Evolutionary conservation across 768 basidiomycete genomes (phyloP), one percentile per base, ranked within the genome.

Genomic region (Saitozyma podzolica): DNA sequence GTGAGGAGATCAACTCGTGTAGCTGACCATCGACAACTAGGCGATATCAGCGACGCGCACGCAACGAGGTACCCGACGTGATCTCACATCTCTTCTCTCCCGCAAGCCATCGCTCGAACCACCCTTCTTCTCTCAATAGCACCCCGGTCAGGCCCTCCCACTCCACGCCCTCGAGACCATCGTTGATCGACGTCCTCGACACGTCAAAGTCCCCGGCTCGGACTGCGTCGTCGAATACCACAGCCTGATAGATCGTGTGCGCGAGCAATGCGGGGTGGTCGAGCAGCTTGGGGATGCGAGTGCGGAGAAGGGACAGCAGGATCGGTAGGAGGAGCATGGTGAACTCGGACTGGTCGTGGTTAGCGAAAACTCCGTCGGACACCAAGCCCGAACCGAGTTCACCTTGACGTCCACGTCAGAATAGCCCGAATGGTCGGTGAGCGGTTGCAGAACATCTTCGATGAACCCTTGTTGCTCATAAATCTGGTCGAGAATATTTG

Each of bases 241-340:
- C 82, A 0, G 93, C 86, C 77, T 98, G 92, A 76, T 95, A 95
- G 53, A 98, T 89, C 0, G 93, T 97, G 73, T 99, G 95, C 1
- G 96, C 96, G 8, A 99, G 83, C 19, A 98, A 80, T 0, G 92
- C 86, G 0, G 96, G 90, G 67, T 88, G 86, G 2, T 85, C 80
- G 6, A 98, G 80, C 10, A 98, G 80, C 17, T 84, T 76, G 0
- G 92, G 90, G 42, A 93, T 82, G 0, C 90, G 88, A 50, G 85
- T 86, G 48, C 83, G 84, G 11, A 98, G 82, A 70, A 97, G 92
- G 40, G 87, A 84, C 8, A 87, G 82, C 3, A 94, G 83, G 8
- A 93, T 80, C 0, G 91, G 90, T 39, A 95, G 81, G 20, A 97
- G 86, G 37, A 90, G 83, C 8, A 84, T 78, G 2, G 86, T 87